These are phyloP conservation scores for Anthoceros angustus DNA, from an alignment of 225 moss, liverwort and hornwort species.

Conservation along the genomic window DNA sequence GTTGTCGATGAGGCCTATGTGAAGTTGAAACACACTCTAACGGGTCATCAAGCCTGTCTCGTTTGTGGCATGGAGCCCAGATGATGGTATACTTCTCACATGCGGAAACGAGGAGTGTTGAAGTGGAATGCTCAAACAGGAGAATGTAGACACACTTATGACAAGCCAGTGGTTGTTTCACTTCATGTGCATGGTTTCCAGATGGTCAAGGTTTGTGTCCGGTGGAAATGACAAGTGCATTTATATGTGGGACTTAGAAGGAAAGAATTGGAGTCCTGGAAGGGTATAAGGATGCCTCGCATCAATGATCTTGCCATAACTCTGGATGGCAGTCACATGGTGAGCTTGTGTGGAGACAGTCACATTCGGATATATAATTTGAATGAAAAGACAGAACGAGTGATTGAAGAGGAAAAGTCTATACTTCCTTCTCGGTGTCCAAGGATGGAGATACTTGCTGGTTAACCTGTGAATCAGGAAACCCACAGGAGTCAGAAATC, in stretches of 20 bases:
- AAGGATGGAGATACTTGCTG: conserved; percentile 85
- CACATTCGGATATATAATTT: conserved; percentile 92
- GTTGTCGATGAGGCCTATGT: conserved; percentile 61
- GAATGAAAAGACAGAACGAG: conserved; percentile 75
- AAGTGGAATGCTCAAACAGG: conserved; percentile 74
- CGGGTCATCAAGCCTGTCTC: conserved; percentile 84
- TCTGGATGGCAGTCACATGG: conserved; percentile 79
- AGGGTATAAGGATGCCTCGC: conserved; percentile 79
- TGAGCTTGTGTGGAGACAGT: conserved; percentile 44
- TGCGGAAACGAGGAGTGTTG: conserved; percentile 91
- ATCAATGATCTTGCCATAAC: conserved; percentile 93
- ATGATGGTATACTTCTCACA: conserved; percentile 80
- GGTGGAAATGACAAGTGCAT: conserved; percentile 98
- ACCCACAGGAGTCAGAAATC: too few species aligned
- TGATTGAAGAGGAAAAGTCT: conserved; percentile 84
- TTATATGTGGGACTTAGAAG: conserved; percentile 94
- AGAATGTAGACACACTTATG: conserved; percentile 83
- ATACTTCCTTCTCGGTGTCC: conserved; percentile 90
- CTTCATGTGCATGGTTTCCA: conserved; percentile 97
- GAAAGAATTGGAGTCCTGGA: conserved; percentile 87
- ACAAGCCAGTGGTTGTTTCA: conserved; percentile 70
- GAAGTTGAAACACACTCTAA: conserved; percentile 56
- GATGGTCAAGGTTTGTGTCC: conserved; percentile 85
- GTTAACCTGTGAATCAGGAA: conserved; percentile 94
- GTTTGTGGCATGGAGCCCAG: conserved; percentile 98